phyloP scores from a whole-genome alignment of 169 alveolate genomes.

The Eimeria tenella region DNA sequence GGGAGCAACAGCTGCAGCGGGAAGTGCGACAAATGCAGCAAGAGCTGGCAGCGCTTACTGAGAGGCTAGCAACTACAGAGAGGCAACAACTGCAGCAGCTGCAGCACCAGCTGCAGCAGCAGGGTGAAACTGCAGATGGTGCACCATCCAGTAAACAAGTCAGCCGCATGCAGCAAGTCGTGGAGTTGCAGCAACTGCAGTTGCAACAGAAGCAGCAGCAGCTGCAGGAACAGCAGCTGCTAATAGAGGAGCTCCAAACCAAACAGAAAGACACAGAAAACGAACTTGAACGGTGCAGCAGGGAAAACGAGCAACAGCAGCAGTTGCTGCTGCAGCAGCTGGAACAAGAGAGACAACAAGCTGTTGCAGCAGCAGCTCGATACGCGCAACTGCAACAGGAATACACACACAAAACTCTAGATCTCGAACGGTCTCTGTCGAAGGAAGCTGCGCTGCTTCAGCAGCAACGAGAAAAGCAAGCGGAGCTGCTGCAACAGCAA shows the following conservation, averaged over 20 bases:
- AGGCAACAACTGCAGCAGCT: constrained; percentile 44
- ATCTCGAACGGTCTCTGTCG: not conserved
- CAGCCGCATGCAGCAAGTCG: constrained; percentile 39
- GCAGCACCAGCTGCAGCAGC: constrained; percentile 72
- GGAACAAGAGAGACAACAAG: constrained; percentile 25
- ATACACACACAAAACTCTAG: not conserved
- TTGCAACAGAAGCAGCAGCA: constrained; percentile 67
- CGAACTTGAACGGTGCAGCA: not conserved
- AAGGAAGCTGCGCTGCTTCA: constrained; percentile 15
- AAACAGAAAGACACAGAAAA: not conserved
- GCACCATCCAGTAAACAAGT: not conserved
- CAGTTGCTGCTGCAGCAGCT: constrained; percentile 67
- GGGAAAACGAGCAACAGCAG: constrained; percentile 23
- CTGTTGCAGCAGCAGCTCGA: constrained; percentile 40
- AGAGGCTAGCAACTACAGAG: constrained; percentile 9
- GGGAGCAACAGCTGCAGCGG: constrained; percentile 69
- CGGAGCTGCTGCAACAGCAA: constrained; percentile 37
- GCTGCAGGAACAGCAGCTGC: constrained; percentile 66
- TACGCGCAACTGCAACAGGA: constrained; percentile 39
- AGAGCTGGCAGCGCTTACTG: constrained; percentile 15
- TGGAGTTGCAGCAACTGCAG: constrained; percentile 54
- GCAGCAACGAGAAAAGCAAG: constrained; percentile 37
- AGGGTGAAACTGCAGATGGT: constrained; percentile 11
- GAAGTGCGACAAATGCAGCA: constrained; percentile 65
- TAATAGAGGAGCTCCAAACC: constrained; percentile 26